These are phyloP conservation scores for Solanum stenotomum DNA, from an alignment of 257 asterid species.

Conservation along the genomic window DNA sequence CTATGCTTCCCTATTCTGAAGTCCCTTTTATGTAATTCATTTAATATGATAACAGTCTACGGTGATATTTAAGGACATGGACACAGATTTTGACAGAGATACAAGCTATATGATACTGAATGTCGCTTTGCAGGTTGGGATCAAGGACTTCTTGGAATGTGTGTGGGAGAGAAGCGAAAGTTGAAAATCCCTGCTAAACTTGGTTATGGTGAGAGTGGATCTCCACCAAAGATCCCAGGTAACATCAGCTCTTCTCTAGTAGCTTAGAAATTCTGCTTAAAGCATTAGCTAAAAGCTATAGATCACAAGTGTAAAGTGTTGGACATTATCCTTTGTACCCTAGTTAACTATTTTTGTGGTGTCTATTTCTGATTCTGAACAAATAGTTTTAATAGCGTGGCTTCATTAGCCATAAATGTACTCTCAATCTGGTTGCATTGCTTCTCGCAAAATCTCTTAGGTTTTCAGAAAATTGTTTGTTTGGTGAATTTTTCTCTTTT, in stretches of 20 bases:
- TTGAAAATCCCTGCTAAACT: constrained; percentile 89
- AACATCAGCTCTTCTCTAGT: background rate
- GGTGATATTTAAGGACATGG: background rate
- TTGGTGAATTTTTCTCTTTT: background rate
- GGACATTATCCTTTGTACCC: background rate
- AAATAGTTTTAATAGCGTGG: background rate
- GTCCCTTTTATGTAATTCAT: background rate
- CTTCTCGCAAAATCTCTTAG: background rate
- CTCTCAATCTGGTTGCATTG: background rate
- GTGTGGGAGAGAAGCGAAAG: constrained; percentile 94
- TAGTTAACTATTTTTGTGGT: background rate
- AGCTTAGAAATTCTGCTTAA: background rate
- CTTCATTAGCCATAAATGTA: background rate
- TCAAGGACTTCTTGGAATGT: constrained; percentile 91
- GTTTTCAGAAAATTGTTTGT: background rate
- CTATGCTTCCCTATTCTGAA: background rate
- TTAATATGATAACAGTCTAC: background rate
- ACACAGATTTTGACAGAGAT: background rate
- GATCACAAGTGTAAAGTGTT: background rate
- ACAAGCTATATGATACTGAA: background rate
- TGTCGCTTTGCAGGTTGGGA: constrained; percentile 82
- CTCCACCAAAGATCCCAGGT: constrained; percentile 99
- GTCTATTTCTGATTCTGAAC: background rate
- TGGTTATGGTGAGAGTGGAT: constrained; percentile 94
- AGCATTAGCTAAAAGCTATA: background rate